Conservation (phyloP, 1,284 basidiomycete species). For the Irpex lacteus region DNA sequence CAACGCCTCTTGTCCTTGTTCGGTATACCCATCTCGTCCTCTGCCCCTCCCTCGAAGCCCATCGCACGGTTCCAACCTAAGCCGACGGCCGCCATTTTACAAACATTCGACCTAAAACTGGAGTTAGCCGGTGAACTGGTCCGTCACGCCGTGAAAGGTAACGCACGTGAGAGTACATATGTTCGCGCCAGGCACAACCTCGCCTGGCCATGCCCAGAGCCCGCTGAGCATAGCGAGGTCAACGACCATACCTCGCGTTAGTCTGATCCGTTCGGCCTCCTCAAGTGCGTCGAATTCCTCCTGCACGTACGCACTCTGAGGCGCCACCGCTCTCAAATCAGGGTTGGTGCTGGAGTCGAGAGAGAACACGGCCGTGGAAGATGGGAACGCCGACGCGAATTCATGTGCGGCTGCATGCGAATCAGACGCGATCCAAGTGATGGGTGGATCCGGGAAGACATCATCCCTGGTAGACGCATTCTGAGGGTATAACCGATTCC, state of each 20-base stretch:
- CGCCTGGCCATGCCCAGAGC: slow-evolving; percentile 49
- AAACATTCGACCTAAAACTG: slow-evolving; percentile 53
- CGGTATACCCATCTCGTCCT: slow-evolving; percentile 36
- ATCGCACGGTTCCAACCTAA: slow-evolving; percentile 66
- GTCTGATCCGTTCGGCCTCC: slow-evolving; percentile 38
- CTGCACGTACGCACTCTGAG: slow-evolving; percentile 54
- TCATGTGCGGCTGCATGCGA: slow-evolving; percentile 43
- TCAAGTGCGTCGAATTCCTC: slow-evolving; percentile 42
- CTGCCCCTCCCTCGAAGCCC: slow-evolving; percentile 42
- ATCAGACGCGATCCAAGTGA: slow-evolving; percentile 61
- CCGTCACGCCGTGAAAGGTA: background rate
- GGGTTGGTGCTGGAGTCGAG: slow-evolving; percentile 40
- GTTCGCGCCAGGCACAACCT: slow-evolving; percentile 46
- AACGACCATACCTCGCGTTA: slow-evolving; percentile 62
- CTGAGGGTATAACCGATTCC: slow-evolving; percentile 37
- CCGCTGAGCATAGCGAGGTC: slow-evolving; percentile 64
- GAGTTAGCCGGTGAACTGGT: background rate
- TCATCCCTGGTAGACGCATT: slow-evolving; percentile 11
- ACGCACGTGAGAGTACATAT: slow-evolving; percentile 60
- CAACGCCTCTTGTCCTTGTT: slow-evolving; percentile 47
- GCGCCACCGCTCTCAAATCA: slow-evolving; percentile 47
- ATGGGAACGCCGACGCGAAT: slow-evolving; percentile 38
- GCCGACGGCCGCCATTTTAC: slow-evolving; percentile 55
- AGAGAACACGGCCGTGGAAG: slow-evolving; percentile 40
- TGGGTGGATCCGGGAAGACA: slow-evolving; percentile 27